Percentiles rank a stretch among this genome's conserved stretches.
Conservation (phyloP, 305 asterid species). For the Nicotiana rustica region DNA sequence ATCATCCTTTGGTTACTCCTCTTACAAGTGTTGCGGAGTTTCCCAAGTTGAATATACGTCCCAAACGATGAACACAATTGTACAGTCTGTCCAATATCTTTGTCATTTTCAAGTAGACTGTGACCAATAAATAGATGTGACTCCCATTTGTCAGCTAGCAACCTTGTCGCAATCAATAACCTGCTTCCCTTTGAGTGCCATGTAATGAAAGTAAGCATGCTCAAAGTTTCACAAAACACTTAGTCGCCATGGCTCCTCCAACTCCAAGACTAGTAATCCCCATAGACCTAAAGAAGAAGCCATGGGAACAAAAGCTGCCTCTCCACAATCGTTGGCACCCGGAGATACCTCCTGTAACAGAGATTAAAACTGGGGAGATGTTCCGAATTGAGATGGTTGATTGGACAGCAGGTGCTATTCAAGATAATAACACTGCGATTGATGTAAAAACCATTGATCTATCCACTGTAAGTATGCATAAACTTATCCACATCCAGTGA, state of each 20-base stretch:
- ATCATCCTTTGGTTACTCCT: not conserved
- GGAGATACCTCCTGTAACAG: conserved; percentile 74
- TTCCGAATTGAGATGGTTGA: conserved; percentile 92
- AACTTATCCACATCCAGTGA: not conserved
- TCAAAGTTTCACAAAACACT: not conserved
- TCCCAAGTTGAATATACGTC: not conserved
- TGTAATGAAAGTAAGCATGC: conserved; percentile 14
- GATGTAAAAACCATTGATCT: conserved; percentile 79
- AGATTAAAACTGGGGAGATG: conserved; percentile 68
- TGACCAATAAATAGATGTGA: conserved; percentile 47
- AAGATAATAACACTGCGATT: conserved; percentile 65
- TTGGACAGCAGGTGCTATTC: conserved; percentile 81
- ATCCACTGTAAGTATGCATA: conserved; percentile 60
- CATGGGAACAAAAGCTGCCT: conserved; percentile 76
- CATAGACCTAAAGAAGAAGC: conserved; percentile 70
- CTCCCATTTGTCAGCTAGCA: conserved; percentile 47
- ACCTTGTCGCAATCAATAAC: conserved; percentile 40
- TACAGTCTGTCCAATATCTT: conserved; percentile 5
- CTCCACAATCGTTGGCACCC: conserved; percentile 98
- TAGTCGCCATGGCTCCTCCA: conserved; percentile 52
- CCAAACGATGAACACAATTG: not conserved
- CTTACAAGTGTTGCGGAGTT: not conserved
- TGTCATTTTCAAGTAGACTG: conserved; percentile 33
- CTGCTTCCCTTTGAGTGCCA: conserved; percentile 15
- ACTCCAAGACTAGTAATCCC: conserved; percentile 69